phyloP scores from a whole-genome alignment of 2,329 filamentous ascomycete species.

The Ophiocordyceps polyrhachis-furcata region DNA sequence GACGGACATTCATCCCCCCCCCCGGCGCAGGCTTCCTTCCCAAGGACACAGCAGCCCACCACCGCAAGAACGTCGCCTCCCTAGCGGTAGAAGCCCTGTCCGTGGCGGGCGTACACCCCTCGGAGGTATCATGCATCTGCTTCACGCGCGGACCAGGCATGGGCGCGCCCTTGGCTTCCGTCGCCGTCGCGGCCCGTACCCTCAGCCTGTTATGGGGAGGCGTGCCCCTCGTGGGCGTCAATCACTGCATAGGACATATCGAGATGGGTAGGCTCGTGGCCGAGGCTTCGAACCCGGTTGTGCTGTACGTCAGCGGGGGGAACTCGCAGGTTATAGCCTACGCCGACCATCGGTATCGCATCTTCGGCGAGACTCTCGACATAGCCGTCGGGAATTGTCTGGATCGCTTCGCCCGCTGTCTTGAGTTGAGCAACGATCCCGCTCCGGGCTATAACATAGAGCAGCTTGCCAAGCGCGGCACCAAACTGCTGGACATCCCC shows the following conservation, averaged over 20 bases:
- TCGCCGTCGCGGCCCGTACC: constrained; percentile 70
- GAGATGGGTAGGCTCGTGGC: constrained; percentile 96
- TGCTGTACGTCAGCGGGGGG: constrained; percentile 86
- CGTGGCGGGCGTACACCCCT: constrained; percentile 31
- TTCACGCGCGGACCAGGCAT: constrained; percentile 93
- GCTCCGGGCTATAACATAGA: constrained; percentile 98
- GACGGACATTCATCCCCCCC: constrained; percentile 82
- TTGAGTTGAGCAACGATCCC: constrained; percentile 85
- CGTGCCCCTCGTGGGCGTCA: constrained; percentile 81
- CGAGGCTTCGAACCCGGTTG: constrained; percentile 75
- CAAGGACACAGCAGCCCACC: constrained; percentile 88
- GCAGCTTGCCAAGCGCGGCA: constrained; percentile 62
- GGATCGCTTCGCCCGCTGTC: constrained; percentile 81
- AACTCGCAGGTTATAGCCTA: constrained; percentile 98
- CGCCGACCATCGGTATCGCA: constrained; percentile 82
- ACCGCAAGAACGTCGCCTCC: constrained; percentile 65
- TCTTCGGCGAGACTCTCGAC: constrained; percentile 94
- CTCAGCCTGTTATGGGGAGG: constrained; percentile 75
- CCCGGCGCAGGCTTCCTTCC: constrained; percentile 89
- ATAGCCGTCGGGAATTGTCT: constrained; percentile 97
- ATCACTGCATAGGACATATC: constrained; percentile 96
- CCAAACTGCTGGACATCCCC: constrained; percentile 64
- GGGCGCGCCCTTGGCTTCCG: constrained; percentile 78
- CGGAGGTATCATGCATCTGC: constrained; percentile 50
- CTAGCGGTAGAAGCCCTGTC: constrained; percentile 65